Base-by-base conservation (phyloP, 2,329 filamentous ascomycete species). In the Neopestalotiopsis clavispora region DNA sequence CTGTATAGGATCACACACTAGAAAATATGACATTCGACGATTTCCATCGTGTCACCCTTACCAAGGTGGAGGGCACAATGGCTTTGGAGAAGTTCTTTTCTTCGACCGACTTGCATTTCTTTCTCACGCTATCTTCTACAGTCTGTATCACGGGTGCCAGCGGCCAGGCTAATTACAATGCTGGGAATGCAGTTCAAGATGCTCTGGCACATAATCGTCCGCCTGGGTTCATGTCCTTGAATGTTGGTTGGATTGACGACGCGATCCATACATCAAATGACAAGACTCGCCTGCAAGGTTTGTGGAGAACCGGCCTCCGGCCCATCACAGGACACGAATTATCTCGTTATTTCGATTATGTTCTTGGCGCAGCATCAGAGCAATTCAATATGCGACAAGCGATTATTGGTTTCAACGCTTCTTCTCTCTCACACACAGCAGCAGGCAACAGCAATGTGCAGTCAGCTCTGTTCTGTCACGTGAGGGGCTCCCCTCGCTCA, bases 81-180 rank as follows among this genome's bases (percentile, higher is more conserved):
- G 17, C 23, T 9, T 34, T 64, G 6, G 32, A 64, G 17, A 28
- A 34, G n/a, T 28, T n/a, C 34, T 64, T 64, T 14, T 28, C 7
- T 12, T 64, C 61, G 30, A 13, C 32, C 7, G 17, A 38, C 17
- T 45, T 64, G 42, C 67, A 70, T 56, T 68, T 67, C 45, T 70
- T 72, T 63, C 17, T 70, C 34, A 70, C 69, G 68, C 62, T 72
- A 5, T 71, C 69, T 1, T 69, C 69, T 3, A 60, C 42, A 4
- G 65, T 57, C 5, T 62, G 69, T 12, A 68, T 71, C 34, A 60
- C 68, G 13, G 72, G 72, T 4, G 57, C 69, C 4, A 61, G 67
- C 9, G 70, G 68, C 14, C 69, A 71, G 38, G 69, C 67, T 13
- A 72, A 70, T 30, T 72, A 74, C 56, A 70, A 70, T 20, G 72